These are phyloP conservation scores for Solanum clarkiae DNA, from an alignment of 257 asterid genomes.

Conservation along the genomic window DNA sequence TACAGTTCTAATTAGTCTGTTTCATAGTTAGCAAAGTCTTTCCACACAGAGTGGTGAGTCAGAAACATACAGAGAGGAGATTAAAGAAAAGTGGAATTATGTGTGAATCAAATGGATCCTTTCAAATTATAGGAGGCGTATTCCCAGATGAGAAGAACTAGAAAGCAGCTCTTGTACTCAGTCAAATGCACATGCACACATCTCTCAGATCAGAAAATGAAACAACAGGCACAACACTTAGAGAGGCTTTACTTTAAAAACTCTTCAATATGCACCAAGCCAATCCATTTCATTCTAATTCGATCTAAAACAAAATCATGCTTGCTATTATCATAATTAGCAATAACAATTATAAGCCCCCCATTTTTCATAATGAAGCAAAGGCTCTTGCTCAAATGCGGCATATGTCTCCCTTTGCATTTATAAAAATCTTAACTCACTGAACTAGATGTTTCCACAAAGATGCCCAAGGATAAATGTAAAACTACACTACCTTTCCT, in stretches of 20 bases:
- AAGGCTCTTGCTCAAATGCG: not conserved
- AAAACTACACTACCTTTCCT: constrained; percentile 51
- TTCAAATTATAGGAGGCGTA: not conserved
- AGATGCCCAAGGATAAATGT: not conserved
- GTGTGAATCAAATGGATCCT: not conserved
- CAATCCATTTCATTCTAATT: not conserved
- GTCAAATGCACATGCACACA: not conserved
- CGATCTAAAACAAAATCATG: not conserved
- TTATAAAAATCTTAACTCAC: not conserved
- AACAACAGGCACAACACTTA: not conserved
- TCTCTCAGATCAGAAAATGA: not conserved
- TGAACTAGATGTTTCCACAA: not conserved
- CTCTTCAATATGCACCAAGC: not conserved
- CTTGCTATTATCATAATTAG: not conserved
- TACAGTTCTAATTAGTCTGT: not conserved
- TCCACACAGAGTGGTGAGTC: not conserved
- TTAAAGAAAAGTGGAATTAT: not conserved
- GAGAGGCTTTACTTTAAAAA: not conserved
- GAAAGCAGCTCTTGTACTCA: not conserved
- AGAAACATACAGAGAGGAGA: not conserved
- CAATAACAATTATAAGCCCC: not conserved
- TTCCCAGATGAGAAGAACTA: not conserved
- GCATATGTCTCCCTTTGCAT: not conserved
- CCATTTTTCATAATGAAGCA: not conserved
- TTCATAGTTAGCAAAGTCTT: not conserved